Conservation (phyloP, 1,139 yeast species). For the Yamadazyma diddensiae region DNA sequence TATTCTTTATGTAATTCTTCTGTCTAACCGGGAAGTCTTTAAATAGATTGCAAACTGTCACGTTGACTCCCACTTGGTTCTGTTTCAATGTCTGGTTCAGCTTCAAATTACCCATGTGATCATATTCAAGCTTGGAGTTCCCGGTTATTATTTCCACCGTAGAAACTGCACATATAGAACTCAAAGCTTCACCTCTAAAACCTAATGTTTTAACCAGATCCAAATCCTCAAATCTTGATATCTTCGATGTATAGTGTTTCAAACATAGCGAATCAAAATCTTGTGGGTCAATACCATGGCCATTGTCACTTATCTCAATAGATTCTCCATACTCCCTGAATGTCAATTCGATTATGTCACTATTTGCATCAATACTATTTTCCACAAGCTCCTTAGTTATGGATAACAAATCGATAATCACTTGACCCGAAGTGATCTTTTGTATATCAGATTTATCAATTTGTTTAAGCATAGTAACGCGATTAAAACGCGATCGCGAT, state of each 20-base stretch:
- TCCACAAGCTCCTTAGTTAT: conserved; percentile 85
- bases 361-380: conserved; percentile 77
- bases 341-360: conserved; percentile 62
- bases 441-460: conserved; percentile 56
- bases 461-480: conserved; percentile 20
- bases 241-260: conserved; percentile 81
- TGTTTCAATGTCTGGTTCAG: conserved; percentile 31
- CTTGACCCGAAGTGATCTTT: conserved; percentile 88
- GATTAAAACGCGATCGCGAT: conserved; percentile 2
- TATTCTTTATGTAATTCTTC: conserved; percentile 66
- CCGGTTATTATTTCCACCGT: conserved; percentile 56
- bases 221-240: conserved; percentile 56
- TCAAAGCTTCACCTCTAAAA: conserved; percentile 83
- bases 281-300: conserved; percentile 59
- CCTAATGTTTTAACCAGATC: conserved; percentile 58
- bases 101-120: conserved; percentile 50
- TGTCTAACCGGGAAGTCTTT: conserved; percentile 68
- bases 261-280: conserved; percentile 65
- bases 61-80: conserved; percentile 51
- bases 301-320: conserved; percentile 71
- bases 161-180: conserved; percentile 68
- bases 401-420: conserved; percentile 71
- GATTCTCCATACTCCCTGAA: conserved; percentile 75
- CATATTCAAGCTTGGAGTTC: conserved; percentile 49
- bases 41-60: conserved; percentile 53